These are phyloP conservation scores for Metarhizium rileyi DNA, from an alignment of 2,329 filamentous ascomycete genomes.

Conservation along the genomic window DNA sequence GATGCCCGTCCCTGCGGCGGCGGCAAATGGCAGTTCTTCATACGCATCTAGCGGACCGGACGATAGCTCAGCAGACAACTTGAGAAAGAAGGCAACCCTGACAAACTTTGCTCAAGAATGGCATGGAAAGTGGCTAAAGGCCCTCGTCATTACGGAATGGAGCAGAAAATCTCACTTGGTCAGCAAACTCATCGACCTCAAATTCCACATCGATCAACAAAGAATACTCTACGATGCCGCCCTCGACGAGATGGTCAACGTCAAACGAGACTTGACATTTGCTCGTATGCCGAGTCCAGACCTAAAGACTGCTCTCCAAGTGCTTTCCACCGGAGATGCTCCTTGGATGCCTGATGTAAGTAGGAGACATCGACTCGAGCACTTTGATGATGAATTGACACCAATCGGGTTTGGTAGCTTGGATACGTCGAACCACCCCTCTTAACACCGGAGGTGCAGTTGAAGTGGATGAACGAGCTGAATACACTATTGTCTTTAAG, in stretches of 20 bases:
- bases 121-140: constrained; percentile 85
- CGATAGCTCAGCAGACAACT: constrained; percentile 54
- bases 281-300: constrained; percentile 84
- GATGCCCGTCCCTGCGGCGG: constrained; percentile 45
- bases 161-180: constrained; percentile 69
- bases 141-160: constrained; percentile 86
- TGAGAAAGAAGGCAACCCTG: constrained; percentile 65
- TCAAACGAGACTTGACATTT: constrained; percentile 62
- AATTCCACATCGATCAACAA: constrained; percentile 59
- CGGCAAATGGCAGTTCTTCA: constrained; percentile 40
- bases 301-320: constrained; percentile 76
- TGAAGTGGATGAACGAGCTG: constrained; percentile 68
- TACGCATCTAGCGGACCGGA: constrained; percentile 28
- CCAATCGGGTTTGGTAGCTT: constrained; percentile 41
- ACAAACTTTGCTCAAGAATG: constrained; percentile 70
- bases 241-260: constrained; percentile 54
- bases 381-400: not conserved
- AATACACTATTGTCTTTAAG: constrained; percentile 76
- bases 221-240: constrained; percentile 49
- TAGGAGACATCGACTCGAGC: constrained; percentile 9
- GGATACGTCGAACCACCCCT: constrained; percentile 67
- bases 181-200: constrained; percentile 80
- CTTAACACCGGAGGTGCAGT: constrained; percentile 60
- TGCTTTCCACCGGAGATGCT: constrained; percentile 69
- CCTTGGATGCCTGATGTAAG: constrained; percentile 70